phyloP scores from a whole-genome alignment of 1,139 yeast species.

The Suhomyces terraborum region DNA sequence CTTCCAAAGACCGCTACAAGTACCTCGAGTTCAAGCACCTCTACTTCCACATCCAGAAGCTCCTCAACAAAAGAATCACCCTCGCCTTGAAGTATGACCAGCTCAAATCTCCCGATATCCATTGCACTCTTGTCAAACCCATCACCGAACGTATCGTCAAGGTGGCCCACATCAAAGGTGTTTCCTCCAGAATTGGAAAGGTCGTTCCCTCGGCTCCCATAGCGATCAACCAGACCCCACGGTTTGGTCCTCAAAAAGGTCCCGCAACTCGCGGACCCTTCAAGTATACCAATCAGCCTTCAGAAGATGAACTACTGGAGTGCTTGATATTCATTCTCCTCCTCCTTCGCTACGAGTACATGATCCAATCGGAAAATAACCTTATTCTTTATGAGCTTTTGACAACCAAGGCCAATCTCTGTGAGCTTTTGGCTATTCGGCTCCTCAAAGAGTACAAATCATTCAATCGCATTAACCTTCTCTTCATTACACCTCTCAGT shows the following conservation, averaged over 20 bases:
- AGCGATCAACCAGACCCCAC: slow-evolving; percentile 21
- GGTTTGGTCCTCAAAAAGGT: slow-evolving; percentile 22
- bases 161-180: slow-evolving; percentile 22
- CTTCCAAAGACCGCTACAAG: slow-evolving; percentile 17
- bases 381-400: slow-evolving; percentile 52
- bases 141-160: slow-evolving; percentile 38
- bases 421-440: slow-evolving; percentile 57
- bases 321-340: slow-evolving; percentile 37
- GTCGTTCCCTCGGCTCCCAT: slow-evolving; percentile 13
- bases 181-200: slow-evolving; percentile 14
- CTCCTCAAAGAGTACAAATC: slow-evolving; percentile 53
- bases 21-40: slow-evolving; percentile 41
- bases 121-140: slow-evolving; percentile 53
- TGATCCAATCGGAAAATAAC: slow-evolving; percentile 51
- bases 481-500: slow-evolving; percentile 46
- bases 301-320: slow-evolving; percentile 18
- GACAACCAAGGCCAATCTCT: slow-evolving; percentile 53
- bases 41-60: slow-evolving; percentile 40
- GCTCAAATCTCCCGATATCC: slow-evolving; percentile 55
- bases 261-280: not conserved
- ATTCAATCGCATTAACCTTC: slow-evolving; percentile 44
- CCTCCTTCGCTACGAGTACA: slow-evolving; percentile 44
- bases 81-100: slow-evolving; percentile 57
- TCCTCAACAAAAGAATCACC: slow-evolving; percentile 44
- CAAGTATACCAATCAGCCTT: slow-evolving; percentile 12